Conservation (phyloP, 345 rosid species). For the Melaleuca quinquenervia region DNA sequence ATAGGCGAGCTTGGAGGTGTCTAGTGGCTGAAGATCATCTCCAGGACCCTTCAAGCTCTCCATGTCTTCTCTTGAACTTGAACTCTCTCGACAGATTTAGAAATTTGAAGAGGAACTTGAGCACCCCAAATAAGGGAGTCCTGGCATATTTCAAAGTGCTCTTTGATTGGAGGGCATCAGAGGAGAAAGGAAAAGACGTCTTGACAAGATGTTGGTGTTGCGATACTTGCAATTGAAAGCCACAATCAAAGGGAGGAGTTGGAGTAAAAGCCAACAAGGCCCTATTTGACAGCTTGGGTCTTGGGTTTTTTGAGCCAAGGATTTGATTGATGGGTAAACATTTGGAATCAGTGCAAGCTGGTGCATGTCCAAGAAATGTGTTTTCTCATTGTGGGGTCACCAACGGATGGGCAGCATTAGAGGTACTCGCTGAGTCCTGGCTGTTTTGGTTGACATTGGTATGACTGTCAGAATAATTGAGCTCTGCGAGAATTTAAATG, state of each 20-base stretch:
- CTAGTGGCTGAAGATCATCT: constrained; percentile 18
- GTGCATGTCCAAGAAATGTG: constrained; percentile 9
- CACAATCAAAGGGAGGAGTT: background rate
- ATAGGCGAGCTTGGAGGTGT: constrained; percentile 60
- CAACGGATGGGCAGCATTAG: constrained; percentile 30
- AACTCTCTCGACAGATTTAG: background rate
- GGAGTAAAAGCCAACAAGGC: background rate
- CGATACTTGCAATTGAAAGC: background rate
- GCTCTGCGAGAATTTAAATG: background rate
- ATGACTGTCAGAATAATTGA: background rate
- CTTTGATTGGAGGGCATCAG: background rate
- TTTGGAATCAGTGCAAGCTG: constrained; percentile 31
- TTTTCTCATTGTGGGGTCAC: constrained; percentile 33
- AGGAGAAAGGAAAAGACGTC: background rate
- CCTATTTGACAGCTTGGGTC: constrained; percentile 5
- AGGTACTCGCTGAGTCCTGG: constrained; percentile 7
- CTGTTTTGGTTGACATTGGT: constrained; percentile 4
- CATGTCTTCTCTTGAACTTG: background rate
- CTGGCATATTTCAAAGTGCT: background rate
- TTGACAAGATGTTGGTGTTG: background rate
- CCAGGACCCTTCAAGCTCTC: background rate
- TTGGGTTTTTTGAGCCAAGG: background rate
- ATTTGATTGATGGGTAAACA: constrained; percentile 49
- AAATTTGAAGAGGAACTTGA: background rate
- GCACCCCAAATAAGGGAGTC: background rate